These are phyloP conservation scores for Candida nanaspora DNA, from an alignment of 805 yeast genomes.

Conservation along the genomic window DNA sequence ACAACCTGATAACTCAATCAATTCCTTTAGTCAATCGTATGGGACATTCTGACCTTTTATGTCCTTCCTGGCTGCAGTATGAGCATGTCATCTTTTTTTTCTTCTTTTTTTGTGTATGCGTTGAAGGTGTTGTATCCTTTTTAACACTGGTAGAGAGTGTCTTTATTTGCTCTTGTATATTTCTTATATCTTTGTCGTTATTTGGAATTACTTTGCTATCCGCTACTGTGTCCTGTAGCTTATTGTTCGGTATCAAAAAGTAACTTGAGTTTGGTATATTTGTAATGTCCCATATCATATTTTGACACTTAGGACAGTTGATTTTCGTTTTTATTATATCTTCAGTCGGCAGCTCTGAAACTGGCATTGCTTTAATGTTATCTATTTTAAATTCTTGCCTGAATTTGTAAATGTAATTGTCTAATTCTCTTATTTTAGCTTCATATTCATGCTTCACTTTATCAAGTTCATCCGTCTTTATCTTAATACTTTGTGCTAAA, in stretches of 20 bases:
- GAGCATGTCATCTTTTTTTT: conserved; percentile 25
- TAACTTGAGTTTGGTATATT: too few relatives aligned
- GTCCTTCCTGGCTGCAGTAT: conserved; percentile 26
- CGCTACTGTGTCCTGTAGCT: too few relatives aligned
- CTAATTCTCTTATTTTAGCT: neutral
- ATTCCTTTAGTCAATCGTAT: neutral
- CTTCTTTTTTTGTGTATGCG: conserved; percentile 7
- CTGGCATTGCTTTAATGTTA: neutral
- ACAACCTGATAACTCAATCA: too few relatives aligned
- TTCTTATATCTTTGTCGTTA: neutral
- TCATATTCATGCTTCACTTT: neutral
- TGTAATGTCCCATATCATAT: conserved; percentile 5
- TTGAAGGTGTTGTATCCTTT: neutral
- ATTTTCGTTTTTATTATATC: conserved; percentile 1
- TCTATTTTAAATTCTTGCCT: neutral
- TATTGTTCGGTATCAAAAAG: too few relatives aligned
- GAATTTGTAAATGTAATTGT: neutral
- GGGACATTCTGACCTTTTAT: conserved; percentile 28
- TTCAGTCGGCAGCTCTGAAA: neutral
- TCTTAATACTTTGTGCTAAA: conserved; percentile 13
- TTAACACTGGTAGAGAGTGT: too few relatives aligned
- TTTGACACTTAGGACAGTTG: conserved; percentile 10
- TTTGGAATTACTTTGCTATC: too few relatives aligned
- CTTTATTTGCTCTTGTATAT: too few relatives aligned
- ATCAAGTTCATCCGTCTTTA: conserved; percentile 3